Conservation (phyloP, 2,329 filamentous ascomycete genomes). For the Tolypocladium paradoxum region DNA sequence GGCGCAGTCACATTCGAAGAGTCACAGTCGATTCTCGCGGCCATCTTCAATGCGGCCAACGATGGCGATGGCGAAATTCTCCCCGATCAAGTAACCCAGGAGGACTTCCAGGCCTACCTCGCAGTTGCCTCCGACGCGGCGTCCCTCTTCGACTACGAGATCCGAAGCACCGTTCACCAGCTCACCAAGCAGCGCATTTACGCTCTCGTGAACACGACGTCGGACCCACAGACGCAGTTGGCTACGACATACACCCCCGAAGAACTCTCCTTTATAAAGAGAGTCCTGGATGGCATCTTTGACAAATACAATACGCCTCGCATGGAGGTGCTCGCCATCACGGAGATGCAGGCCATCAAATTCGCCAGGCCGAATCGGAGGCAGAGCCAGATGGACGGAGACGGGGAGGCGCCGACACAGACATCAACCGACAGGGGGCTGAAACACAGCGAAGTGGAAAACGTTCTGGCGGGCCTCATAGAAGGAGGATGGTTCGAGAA, state of each 20-base stretch:
- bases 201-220: constrained; percentile 79
- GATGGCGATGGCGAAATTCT: constrained; percentile 27
- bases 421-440: constrained; percentile 42
- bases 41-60: constrained; percentile 53
- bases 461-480: constrained; percentile 57
- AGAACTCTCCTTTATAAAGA: constrained; percentile 82
- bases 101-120: constrained; percentile 60
- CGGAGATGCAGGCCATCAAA: constrained; percentile 66
- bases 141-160: constrained; percentile 76
- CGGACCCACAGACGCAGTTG: constrained; percentile 75
- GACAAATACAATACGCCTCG: constrained; percentile 70
- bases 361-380: constrained; percentile 43
- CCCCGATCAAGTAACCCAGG: constrained; percentile 54
- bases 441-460: constrained; percentile 68
- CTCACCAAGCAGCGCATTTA: constrained; percentile 55
- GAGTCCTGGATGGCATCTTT: constrained; percentile 85
- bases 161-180: constrained; percentile 66
- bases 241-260: constrained; percentile 72
- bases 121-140: constrained; percentile 60
- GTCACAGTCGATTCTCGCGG: constrained; percentile 62
- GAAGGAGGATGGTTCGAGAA: constrained; percentile 78
- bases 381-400: constrained; percentile 17
- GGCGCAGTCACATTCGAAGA: constrained; percentile 68
- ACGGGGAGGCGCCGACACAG: constrained; percentile 21
- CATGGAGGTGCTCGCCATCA: constrained; percentile 77